These are phyloP conservation scores for Aspergillus conjunctus DNA, from an alignment of 495 filamentous ascomycete genomes.

Conservation along the genomic window DNA sequence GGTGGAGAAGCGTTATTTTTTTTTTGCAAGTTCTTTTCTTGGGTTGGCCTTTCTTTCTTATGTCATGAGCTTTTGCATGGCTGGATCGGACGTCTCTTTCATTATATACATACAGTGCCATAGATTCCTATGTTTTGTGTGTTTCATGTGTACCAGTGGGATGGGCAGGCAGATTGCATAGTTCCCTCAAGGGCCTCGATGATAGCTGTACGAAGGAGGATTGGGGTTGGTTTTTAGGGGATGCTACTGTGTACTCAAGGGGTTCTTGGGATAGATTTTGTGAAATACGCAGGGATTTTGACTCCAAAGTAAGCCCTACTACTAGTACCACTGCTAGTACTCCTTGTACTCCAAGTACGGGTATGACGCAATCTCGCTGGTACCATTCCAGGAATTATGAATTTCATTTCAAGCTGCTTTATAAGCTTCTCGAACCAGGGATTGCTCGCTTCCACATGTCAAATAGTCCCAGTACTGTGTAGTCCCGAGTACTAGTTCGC, in stretches of 20 bases:
- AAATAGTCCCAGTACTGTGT: too few relatives aligned
- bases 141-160: background rate
- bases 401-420: too few relatives aligned
- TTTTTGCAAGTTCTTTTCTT: constrained; percentile 6
- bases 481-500: background rate
- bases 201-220: background rate
- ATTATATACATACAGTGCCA: constrained; percentile 29
- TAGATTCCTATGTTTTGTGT: constrained; percentile 20
- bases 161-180: constrained; percentile 17
- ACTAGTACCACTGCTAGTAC: too few relatives aligned
- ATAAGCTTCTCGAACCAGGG: too few relatives aligned
- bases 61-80: constrained; percentile 17
- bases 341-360: too few relatives aligned
- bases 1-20: constrained; percentile 18
- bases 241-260: background rate
- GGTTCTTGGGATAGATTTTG: background rate
- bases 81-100: constrained; percentile 22
- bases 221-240: background rate
- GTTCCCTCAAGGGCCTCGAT: constrained; percentile 3
- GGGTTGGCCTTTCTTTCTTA: constrained; percentile 4
- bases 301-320: too few relatives aligned
- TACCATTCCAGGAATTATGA: too few relatives aligned
- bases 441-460: too few relatives aligned
- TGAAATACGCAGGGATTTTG: background rate
- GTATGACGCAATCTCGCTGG: too few relatives aligned